Base-by-base conservation (phyloP, 345 rosid species). In the Euphorbia lathyris region DNA sequence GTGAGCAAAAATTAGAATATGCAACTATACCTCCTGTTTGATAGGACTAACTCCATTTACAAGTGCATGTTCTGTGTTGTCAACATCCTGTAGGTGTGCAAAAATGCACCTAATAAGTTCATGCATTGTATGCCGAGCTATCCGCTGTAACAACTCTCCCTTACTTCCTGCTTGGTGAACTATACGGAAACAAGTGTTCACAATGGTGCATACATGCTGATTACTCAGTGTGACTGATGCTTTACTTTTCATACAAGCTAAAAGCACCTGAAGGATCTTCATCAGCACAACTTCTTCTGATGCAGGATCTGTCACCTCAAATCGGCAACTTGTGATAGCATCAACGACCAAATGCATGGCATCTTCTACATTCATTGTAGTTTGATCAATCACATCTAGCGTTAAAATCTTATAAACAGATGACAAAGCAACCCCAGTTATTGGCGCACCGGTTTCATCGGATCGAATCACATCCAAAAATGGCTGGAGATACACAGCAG, bases 221-320 rank as follows among this genome's bases (percentile, higher is more conserved):
- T 95, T 95, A 68, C 96, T 87, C 77, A 92, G 86, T 88, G 86
- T 86, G 71, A 89, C 86, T 13, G 99, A 90, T 62, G 98, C 97
- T 76, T 90, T 95, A 65, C 92, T 88, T 82, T 86, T 92, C 89
- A 92, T 86, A 66, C 99, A 92, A 61, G 98, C 89, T 80, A 87
- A 80, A 81, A 95, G 96, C 81, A 95, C 99, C 78, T 89, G 93
- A 79, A 95, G 99, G 68, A 95, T 90, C 83, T 95, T 95, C 99
- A 92, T 92, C 63, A 95, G 81, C 72, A 92, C 99, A 62, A 89
- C 97, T 84, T 95, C 99, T 78, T 92, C 99, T 9, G 98, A 92
- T 64, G 94, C 91, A 76, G 98, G 96, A 86, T 95, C 99, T 51
- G 96, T 89, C 77, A 90, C 91, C 89, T 95, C 99, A 80, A 95